These are phyloP conservation scores for Hemileccinum impolitum DNA, from an alignment of 768 basidiomycete genomes.

Conservation along the genomic window DNA sequence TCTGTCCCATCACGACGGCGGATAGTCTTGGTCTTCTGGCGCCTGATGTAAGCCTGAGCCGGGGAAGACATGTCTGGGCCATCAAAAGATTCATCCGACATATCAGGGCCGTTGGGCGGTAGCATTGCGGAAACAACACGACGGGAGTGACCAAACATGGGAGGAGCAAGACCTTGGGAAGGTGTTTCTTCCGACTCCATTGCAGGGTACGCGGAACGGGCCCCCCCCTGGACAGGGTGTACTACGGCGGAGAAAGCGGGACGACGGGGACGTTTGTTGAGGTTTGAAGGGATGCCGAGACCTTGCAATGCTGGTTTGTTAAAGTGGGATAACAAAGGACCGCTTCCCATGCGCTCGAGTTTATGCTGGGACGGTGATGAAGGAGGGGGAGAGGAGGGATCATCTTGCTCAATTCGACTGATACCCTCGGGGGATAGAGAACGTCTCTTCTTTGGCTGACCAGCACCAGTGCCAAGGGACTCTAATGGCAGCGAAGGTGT, in stretches of 20 bases:
- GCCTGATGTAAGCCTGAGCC: constrained; percentile 74
- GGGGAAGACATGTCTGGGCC: constrained; percentile 73
- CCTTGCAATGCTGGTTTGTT: constrained; percentile 53
- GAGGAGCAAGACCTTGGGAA: constrained; percentile 24
- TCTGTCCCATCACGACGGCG: constrained; percentile 80
- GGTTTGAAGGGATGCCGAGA: constrained; percentile 52
- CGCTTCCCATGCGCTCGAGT: constrained; percentile 41
- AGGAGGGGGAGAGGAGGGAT: constrained; percentile 47
- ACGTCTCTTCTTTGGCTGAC: constrained; percentile 51
- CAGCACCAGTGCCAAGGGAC: constrained; percentile 39
- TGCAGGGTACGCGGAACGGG: constrained; percentile 43
- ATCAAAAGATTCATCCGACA: constrained; percentile 51
- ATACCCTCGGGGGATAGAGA: constrained; percentile 54
- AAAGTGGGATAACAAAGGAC: constrained; percentile 33
- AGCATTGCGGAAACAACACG: constrained; percentile 78
- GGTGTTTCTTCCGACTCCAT: constrained; percentile 31
- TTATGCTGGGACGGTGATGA: constrained; percentile 48
- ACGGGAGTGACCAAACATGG: constrained; percentile 49
- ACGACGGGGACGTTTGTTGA: constrained; percentile 58
- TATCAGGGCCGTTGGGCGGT: constrained; percentile 38
- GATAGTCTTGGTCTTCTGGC: constrained; percentile 75
- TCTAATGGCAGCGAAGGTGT: constrained; percentile 49
- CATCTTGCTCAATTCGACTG: constrained; percentile 36
- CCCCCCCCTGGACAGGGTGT: constrained; percentile 39
- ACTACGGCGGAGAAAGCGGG: constrained; percentile 66